phyloP scores from a whole-genome alignment of 2,329 filamentous ascomycete species.

The Huntiella savannae region DNA sequence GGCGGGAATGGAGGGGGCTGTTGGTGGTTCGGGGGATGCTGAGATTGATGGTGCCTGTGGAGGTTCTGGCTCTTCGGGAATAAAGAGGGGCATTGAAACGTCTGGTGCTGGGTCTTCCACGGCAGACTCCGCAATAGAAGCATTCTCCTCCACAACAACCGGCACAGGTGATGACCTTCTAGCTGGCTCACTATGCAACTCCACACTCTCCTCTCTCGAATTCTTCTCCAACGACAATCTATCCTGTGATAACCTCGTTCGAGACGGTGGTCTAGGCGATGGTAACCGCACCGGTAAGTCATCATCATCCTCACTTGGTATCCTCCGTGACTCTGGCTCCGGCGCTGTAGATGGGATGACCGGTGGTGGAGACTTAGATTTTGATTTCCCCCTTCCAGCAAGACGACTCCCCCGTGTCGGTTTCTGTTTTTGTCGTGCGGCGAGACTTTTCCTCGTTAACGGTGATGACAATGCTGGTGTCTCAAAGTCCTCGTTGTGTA shows the following conservation, averaged over 20 bases:
- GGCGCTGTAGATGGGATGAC: too few species aligned
- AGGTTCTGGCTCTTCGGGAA: not conserved
- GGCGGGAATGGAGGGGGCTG: not conserved
- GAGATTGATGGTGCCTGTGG: too few species aligned
- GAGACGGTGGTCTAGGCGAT: slow-evolving; percentile 11
- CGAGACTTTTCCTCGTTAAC: slow-evolving; percentile 19
- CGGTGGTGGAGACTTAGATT: too few species aligned
- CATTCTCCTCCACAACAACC: not conserved
- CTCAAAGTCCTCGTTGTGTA: slow-evolving; percentile 15
- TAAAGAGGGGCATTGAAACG: too few species aligned
- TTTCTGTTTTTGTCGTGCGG: too few species aligned
- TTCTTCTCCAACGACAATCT: too few species aligned
- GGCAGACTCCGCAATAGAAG: too few species aligned
- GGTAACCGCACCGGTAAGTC: slow-evolving; percentile 10
- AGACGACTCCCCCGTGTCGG: too few species aligned
- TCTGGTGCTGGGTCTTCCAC: too few species aligned
- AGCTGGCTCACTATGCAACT: not conserved
- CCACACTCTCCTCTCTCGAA: not conserved
- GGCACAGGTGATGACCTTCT: not conserved
- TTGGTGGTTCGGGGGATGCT: not conserved
- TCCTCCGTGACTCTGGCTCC: slow-evolving; percentile 14
- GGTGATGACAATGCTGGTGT: slow-evolving; percentile 20
- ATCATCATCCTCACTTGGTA: not conserved
- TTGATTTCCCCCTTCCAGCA: too few species aligned
- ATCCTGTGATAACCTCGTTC: too few species aligned